phyloP scores from a whole-genome alignment of 140 eudicot species.

The Erigeron philadelphicus region DNA sequence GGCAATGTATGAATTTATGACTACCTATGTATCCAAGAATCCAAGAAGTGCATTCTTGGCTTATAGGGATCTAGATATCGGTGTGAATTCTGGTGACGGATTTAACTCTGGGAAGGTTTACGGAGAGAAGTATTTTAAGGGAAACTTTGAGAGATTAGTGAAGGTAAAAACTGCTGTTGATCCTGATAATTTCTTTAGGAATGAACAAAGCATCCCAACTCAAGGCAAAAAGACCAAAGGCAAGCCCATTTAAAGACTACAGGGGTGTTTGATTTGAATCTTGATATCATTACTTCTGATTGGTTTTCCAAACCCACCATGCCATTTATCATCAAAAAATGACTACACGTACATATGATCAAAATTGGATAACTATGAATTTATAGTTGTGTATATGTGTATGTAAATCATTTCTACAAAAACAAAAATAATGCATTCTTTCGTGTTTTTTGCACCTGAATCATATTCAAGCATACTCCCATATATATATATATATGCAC shows the following conservation, averaged over 20 bases:
- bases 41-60: constrained; percentile 21
- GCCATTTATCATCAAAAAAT: too few species aligned
- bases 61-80: constrained; percentile 35
- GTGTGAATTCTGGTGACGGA: constrained; percentile 25
- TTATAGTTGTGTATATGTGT: too few species aligned
- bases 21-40: constrained; percentile 18
- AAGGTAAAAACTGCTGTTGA: constrained; percentile 29
- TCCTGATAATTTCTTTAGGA: constrained; percentile 32
- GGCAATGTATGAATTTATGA: constrained; percentile 16
- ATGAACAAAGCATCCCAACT: constrained; percentile 33
- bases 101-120: constrained; percentile 31
- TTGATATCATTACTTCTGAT: neutral
- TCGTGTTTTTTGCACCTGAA: too few species aligned
- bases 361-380: too few species aligned
- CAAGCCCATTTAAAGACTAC: neutral
- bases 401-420: too few species aligned
- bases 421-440: too few species aligned
- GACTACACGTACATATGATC: too few species aligned
- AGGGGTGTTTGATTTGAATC: neutral
- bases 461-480: too few species aligned
- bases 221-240: constrained; percentile 13
- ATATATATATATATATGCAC: too few species aligned
- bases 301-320: neutral
- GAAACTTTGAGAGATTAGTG: constrained; percentile 32
- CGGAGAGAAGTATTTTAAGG: constrained; percentile 37